Evolutionary conservation across 306 rosid species (phyloP), one percentile per base, ranked within the genome.

Genomic region (Vachellia collinsii): DNA sequence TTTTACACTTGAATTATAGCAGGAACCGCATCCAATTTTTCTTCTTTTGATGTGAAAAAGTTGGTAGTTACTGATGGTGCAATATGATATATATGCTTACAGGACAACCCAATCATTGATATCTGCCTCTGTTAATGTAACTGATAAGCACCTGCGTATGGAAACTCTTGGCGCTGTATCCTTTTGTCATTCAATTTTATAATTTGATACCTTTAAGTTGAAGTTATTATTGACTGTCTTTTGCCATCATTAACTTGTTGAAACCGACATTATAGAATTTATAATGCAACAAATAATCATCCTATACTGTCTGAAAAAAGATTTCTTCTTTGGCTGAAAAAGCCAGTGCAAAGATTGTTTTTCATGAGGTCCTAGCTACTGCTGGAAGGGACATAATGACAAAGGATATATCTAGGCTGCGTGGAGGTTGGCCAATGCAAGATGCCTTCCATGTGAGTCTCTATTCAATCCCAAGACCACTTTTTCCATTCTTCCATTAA

Each of bases 341-440:
- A 84, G 93, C 98, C n/a, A 86, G 92, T 85, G 81, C 94, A 37
- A 90, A 85, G 88, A 86, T 92, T 77, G 95, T 95, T 77, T 95
- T 95, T 79, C 87, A 93, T 74, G 98, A 95, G 87, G 93, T 95
- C 68, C 88, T 95, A 89, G 90, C 88, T 83, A 83, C 90, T 79
- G 97, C 99, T 79, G 99, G 92, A 83, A 95, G 86, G 87, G 99
- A 95, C 87, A 83, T 90, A 77, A 80, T 91, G 78, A 93, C 97
- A 8, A 95, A 95, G 85, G 99, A 95, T 83, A 85, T 95, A 88
- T 91, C 99, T 46, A 92, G 97, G 83, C 54, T 95, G 69, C 97
- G 97, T 10, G 98, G 99, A 79, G 99, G 99, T 75, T 95, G 99
- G 99, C 93, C 97, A 19, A 93, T 95, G 92, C 98, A 91, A 79